Evolutionary conservation across 2,329 filamentous ascomycete genomes (phyloP).

Genomic region (Diaporthe citriasiana): DNA sequence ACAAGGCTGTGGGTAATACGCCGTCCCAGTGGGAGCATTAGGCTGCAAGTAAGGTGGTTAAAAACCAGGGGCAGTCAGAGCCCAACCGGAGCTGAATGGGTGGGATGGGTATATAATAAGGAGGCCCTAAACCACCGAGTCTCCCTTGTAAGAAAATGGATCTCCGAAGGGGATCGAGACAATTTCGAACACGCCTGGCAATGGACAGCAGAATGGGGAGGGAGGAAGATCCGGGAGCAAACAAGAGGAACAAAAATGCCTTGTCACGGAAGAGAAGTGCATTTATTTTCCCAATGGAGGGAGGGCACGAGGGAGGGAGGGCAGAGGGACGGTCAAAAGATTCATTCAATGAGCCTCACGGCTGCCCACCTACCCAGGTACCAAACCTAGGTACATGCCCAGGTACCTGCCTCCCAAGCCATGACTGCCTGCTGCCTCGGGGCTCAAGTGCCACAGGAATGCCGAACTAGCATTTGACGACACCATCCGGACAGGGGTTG

Average conservation of each 20-base stretch:
- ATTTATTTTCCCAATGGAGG: slow-evolving; percentile 44
- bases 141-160: slow-evolving; percentile 20
- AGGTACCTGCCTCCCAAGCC: background rate
- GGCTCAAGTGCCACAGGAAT: slow-evolving; percentile 28
- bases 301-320: slow-evolving; percentile 39
- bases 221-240: slow-evolving; percentile 41
- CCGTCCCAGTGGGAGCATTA: slow-evolving; percentile 38
- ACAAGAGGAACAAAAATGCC: slow-evolving; percentile 40
- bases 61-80: slow-evolving; percentile 41
- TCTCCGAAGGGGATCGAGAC: slow-evolving; percentile 1
- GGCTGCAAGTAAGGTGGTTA: slow-evolving; percentile 40
- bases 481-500: background rate
- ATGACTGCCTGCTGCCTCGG: slow-evolving; percentile 39
- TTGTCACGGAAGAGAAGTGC: slow-evolving; percentile 39
- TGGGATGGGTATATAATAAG: slow-evolving; percentile 21
- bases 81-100: slow-evolving; percentile 40
- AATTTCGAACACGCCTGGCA: background rate
- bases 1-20: slow-evolving; percentile 47
- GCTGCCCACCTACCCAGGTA: slow-evolving; percentile 15
- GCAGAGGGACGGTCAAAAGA: slow-evolving; percentile 32
- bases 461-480: slow-evolving; percentile 32
- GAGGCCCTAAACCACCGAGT: slow-evolving; percentile 20
- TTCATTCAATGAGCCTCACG: slow-evolving; percentile 24
- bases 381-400: no score
- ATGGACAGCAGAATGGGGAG: slow-evolving; percentile 19